Evolutionary conservation across 257 asterid genomes (phyloP), one percentile per base, ranked within the genome.

Genomic region (Jasminum sambac): DNA sequence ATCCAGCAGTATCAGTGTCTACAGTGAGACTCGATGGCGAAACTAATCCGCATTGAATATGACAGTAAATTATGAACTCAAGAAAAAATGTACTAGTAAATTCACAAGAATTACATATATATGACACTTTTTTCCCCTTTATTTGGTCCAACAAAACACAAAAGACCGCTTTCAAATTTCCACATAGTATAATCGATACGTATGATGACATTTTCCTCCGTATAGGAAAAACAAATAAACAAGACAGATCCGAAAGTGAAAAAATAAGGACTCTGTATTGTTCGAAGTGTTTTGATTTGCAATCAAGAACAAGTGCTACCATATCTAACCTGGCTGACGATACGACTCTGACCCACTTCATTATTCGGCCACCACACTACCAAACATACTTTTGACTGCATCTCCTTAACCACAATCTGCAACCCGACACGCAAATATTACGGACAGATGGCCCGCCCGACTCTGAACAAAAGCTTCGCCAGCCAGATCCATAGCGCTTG

Each of bases 81-180:
- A 48, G 14, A 14, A 39, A 60, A 26, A 64, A 50, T 42, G 13
- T 14, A 50, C 74, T 48, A 23, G 55, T 66, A 23, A 72, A 63
- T 52, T 60, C 63, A 66, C 79, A 75, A 72, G 63, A 58, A 48
- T 70, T 17, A 70, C 59, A 74, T 25, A 78, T 25, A 78, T 30
- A 67, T 6, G 68, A 78, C 82, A 67, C 75, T 41, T 40, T 70
- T 76, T 40, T 73, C 72, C 42, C 67, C 34, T 52, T 72, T 66
- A 74, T 81, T 71, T 74, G 37, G 78, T 71, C 77, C 58, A 48
- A 64, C 66, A 16, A 16, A 25, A 74, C 43, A 75, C 57, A n/a
- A 64, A 68, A 74, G 12, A 67, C 67, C 67, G 65, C 26, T 64
- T 73, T 30, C 36, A 4, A 30, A 4, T 30, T 30, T 73, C 79